Evolutionary conservation across 176 grass and related monocot genomes (phyloP).

Genomic region (Juncus inflexus): DNA sequence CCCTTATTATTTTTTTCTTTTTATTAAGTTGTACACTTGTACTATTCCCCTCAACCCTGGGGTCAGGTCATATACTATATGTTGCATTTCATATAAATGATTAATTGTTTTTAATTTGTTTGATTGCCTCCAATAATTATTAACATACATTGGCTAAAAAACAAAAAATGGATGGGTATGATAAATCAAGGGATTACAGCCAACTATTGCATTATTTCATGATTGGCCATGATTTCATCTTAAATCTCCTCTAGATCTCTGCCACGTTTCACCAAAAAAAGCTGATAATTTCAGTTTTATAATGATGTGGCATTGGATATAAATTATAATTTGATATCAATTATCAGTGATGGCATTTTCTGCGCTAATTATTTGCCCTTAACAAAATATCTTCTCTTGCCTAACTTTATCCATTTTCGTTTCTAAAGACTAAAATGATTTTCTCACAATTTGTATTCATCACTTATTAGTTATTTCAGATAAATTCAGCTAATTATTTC

Average conservation of each 20-base stretch:
- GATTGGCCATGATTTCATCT: conserved; percentile 2
- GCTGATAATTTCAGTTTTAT: neutral
- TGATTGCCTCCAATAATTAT: too few species aligned
- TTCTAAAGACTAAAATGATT: neutral
- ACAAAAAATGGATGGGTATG: conserved; percentile 19
- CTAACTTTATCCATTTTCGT: neutral
- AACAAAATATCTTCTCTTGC: neutral
- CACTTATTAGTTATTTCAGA: too few species aligned
- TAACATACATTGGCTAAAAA: neutral
- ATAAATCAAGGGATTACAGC: conserved; percentile 3
- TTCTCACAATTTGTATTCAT: neutral
- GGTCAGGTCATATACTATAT: too few species aligned
- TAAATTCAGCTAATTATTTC: neutral
- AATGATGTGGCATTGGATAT: neutral
- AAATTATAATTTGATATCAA: neutral
- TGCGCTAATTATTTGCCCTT: too few species aligned
- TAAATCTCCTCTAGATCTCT: neutral
- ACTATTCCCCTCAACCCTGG: too few species aligned
- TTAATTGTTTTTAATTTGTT: too few species aligned
- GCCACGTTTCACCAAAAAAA: neutral
- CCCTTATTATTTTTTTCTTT: too few species aligned
- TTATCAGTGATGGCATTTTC: neutral
- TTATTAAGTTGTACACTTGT: too few species aligned
- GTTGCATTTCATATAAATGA: too few species aligned
- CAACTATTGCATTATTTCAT: conserved; percentile 6